These are phyloP conservation scores for Periconia digitata DNA, from an alignment of 2,329 filamentous ascomycete species.

Conservation along the genomic window DNA sequence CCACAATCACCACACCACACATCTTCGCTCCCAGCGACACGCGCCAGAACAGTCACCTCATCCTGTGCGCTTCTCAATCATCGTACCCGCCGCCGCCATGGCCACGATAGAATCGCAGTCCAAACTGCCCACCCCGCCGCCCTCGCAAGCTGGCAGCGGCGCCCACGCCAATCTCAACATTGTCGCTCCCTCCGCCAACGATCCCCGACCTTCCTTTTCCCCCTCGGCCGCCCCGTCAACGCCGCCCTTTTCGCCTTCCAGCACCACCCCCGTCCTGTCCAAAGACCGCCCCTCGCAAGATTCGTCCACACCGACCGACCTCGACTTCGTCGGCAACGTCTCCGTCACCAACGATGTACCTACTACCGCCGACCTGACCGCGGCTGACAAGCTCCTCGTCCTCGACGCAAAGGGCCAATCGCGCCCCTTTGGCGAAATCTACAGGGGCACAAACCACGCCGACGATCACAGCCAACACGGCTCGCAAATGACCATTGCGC, in stretches of 20 bases:
- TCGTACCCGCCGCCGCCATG: constrained; percentile 1
- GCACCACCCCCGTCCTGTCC: constrained; percentile 32
- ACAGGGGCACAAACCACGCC: constrained; percentile 10
- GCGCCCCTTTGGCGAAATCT: constrained; percentile 41
- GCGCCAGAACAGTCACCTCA: background rate
- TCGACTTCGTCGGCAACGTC: constrained; percentile 37
- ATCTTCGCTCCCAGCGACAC: no score
- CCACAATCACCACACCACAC: background rate
- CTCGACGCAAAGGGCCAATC: constrained; percentile 39
- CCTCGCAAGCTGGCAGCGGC: constrained; percentile 19
- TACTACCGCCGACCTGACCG: constrained; percentile 29
- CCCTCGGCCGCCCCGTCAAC: constrained; percentile 20
- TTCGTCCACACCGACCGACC: constrained; percentile 15
- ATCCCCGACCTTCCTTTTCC: constrained; percentile 13
- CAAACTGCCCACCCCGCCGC: constrained; percentile 27
- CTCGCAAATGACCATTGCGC: constrained; percentile 20
- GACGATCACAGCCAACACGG: constrained; percentile 21
- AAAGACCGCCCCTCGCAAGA: constrained; percentile 18
- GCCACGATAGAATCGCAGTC: constrained; percentile 10
- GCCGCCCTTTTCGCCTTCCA: constrained; percentile 36
- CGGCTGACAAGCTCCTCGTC: constrained; percentile 36
- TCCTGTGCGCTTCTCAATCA: background rate
- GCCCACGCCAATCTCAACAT: background rate
- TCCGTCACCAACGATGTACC: constrained; percentile 42
- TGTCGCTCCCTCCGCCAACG: background rate